phyloP scores from a whole-genome alignment of 495 filamentous ascomycete genomes.

The Neurospora tetraspora region DNA sequence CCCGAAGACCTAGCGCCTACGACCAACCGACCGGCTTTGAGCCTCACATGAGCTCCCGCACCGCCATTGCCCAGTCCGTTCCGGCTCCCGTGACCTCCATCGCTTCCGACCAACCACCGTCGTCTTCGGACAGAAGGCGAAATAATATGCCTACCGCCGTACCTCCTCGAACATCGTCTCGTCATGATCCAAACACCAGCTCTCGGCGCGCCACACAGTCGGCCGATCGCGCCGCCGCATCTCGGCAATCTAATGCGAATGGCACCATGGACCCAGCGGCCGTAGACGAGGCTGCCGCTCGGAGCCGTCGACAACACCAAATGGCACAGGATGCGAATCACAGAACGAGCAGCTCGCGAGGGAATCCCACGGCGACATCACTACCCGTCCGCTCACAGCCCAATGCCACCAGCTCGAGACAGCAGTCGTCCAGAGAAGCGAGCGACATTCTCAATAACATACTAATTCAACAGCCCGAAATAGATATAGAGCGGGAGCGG shows the following conservation, averaged over 20 bases:
- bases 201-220: conserved; percentile 34
- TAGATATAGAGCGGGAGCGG: conserved; percentile 67
- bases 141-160: conserved; percentile 38
- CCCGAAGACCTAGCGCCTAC: conserved; percentile 45
- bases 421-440: conserved; percentile 48
- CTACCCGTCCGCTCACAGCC: conserved; percentile 35
- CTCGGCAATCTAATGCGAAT: conserved; percentile 26
- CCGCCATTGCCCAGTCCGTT: conserved; percentile 32
- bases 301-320: conserved; percentile 40
- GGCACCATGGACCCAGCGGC: conserved; percentile 23
- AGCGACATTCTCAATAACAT: conserved; percentile 70
- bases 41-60: conserved; percentile 40
- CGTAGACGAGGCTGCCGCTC: conserved; percentile 30
- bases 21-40: conserved; percentile 30
- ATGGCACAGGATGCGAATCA: conserved; percentile 32
- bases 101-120: conserved; percentile 32
- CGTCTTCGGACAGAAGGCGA: conserved; percentile 29
- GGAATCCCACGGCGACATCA: conserved; percentile 27
- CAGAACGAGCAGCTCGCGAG: conserved; percentile 37
- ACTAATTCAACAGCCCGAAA: conserved; percentile 65
- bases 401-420: conserved; percentile 22
- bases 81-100: conserved; percentile 35
- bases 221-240: conserved; percentile 31
- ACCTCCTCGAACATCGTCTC: conserved; percentile 55
- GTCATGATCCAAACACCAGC: conserved; percentile 29